phyloP scores from a whole-genome alignment of 306 rosid species.

The Senna tora region DNA sequence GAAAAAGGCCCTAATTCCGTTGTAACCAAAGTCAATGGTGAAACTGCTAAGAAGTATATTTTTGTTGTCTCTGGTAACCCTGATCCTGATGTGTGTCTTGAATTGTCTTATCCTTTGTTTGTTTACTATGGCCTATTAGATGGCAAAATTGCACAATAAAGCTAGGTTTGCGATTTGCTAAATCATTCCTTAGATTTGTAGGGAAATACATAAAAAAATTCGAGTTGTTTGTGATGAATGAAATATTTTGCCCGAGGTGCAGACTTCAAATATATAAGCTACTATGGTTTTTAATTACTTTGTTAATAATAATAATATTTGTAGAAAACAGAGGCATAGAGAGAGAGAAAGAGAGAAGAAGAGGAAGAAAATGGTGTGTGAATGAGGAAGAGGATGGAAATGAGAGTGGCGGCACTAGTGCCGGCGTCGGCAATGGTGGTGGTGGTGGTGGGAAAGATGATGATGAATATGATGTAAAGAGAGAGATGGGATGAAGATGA shows the following conservation, averaged over 20 bases:
- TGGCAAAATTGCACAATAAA: not conserved
- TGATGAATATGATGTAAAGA: too few relatives aligned
- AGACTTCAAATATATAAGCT: not conserved
- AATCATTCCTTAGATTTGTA: too few relatives aligned
- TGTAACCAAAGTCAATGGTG: constrained; percentile 71
- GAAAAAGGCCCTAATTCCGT: constrained; percentile 71
- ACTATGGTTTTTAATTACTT: not conserved
- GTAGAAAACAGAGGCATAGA: too few relatives aligned
- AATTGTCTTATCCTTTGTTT: not conserved
- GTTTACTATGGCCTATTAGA: not conserved
- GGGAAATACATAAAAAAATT: not conserved
- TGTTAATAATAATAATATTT: not conserved
- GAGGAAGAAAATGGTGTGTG: too few relatives aligned
- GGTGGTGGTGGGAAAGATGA: too few relatives aligned
- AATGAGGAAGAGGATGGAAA: too few relatives aligned
- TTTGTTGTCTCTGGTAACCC: not conserved
- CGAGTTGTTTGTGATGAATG: not conserved
- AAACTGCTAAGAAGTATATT: constrained; percentile 69
- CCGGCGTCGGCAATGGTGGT: too few relatives aligned
- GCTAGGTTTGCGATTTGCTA: not conserved
- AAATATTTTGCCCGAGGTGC: not conserved
- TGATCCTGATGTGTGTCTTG: not conserved
- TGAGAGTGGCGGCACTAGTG: too few relatives aligned
- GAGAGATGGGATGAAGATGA: too few relatives aligned
- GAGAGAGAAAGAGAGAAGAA: too few relatives aligned